Base-by-base conservation (phyloP, 495 filamentous ascomycete genomes). In the Polyplosphaeria fusca region DNA sequence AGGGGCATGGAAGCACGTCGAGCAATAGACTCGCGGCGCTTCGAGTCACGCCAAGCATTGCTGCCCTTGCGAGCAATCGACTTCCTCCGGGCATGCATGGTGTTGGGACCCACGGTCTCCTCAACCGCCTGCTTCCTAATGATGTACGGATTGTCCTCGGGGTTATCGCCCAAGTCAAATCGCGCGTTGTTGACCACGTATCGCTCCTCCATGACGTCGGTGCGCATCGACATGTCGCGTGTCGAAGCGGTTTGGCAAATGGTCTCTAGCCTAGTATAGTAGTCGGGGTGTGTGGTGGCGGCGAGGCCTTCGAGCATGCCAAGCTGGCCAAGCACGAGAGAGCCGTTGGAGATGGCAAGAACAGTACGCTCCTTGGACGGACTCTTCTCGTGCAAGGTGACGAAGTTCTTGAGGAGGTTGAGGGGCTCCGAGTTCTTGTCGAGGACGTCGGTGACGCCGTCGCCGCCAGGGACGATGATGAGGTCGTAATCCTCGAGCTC, bases 111-210 rank as follows among this genome's bases (percentile, higher is more conserved):
- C 2, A 13, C 57, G 3, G n/a, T 35, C 7, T n/a, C 20, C 32
- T 73, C 78, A 58, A 78, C 80, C 37, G 83, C 79, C 44, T 75
- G 74, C 79, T 85, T 86, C 72, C 76, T 79, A 35, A 85, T 76
- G 60, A 88, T 81, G 67, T 86, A 89, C 12, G 85, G 85, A 70
- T 86, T 87, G 70, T 86, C 83, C 35, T 86, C 83, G n/a, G 73
- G 68, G 65, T 86, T 81, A 58, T 86, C 82, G 51, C 84, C 84
- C 32, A 88, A 74, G 53, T 89, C 85, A 68, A 87, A 89, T 49
- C 85, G 82, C 40, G 86, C 77, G 68, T 89, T 89, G 73, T 89
- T 89, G 65, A 91, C 86, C 7, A 91, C 80, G 60, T 89, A 90
- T 61, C 87, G 78, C 66, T 86, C 84, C 56, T 90, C 86, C 55